Base-by-base conservation (phyloP, 1,284 basidiomycete species). In the Papiliotrema laurentii region DNA sequence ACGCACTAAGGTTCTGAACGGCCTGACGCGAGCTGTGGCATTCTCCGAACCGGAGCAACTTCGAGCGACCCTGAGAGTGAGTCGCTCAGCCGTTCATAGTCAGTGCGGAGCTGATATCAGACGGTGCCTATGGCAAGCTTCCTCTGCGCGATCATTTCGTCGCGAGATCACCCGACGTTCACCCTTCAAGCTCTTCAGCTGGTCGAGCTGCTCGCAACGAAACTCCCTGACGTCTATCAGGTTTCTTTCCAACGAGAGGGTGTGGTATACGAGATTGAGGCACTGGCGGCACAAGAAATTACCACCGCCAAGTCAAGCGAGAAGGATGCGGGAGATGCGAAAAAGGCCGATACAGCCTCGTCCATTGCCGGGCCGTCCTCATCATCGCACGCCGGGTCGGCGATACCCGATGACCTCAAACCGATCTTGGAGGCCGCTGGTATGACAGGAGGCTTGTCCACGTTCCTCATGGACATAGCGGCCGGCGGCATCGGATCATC, bases 121-220 rank as follows among this genome's bases (percentile, higher is more conserved):
- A 83, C 80, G 63, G 87, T 94, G 16, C 89, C 93, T 6, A 82
- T 97, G 56, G 87, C 89, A 5, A 88, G 87, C 69, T 94, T 94
- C 72, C 83, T 90, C 1, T 92, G 89, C 1, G 89, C 90, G 1
- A 89, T 96, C 49, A 75, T 97, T 31, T 94, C 92, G 0, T 88
- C 88, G 1, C 87, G 85, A 61, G 90, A 96, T 68, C 88, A 92
- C 58, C 83, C 87, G 1, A 80, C 83, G 0, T 80, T 94, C 35
- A 85, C 92, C 38, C 85, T 89, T 28, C 83, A 85, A 43, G 91
- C 88, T 2, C 77, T 97, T 4, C 92, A 97, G 65, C 81, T 97
- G 24, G 89, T 93, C 24, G 93, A 97, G 61, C 74, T 97, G 19
- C 80, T 97, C 11, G 77, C 93, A 36, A 78, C 75, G 64, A 96